A percentile compares a stretch with the other conserved stretches of the same genome.
Conservation (phyloP, 2,329 filamentous ascomycete species). For the Dactylellina leptospora region DNA sequence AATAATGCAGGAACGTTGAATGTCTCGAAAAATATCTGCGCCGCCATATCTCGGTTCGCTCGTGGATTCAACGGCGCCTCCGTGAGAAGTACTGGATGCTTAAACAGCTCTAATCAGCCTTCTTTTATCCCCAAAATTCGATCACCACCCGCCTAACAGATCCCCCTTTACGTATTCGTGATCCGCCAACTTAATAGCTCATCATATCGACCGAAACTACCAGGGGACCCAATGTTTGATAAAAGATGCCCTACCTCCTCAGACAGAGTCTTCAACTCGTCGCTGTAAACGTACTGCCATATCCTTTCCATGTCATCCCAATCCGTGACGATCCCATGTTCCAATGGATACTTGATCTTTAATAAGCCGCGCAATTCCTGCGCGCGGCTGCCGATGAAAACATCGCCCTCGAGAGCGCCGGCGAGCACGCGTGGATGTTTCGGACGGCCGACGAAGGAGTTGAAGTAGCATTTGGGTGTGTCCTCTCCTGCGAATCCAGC, state of each 20-base stretch:
- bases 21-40: constrained; percentile 97
- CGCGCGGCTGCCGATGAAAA: constrained; percentile 93
- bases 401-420: constrained; percentile 94
- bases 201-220: too few relatives aligned
- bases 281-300: constrained; percentile 97
- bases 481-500: constrained; percentile 97
- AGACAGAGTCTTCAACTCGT: constrained; percentile 93
- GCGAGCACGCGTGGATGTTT: constrained; percentile 95
- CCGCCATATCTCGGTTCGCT: constrained; percentile 93
- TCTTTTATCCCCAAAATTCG: constrained; percentile 11
- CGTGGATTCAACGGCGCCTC: constrained; percentile 95
- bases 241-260: constrained; percentile 75
- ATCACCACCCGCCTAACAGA: constrained; percentile 40
- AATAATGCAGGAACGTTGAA: constrained; percentile 98
- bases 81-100: constrained; percentile 95
- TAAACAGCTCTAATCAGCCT: constrained; percentile 51
- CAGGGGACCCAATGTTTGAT: constrained; percentile 2
- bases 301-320: constrained; percentile 99
- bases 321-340: constrained; percentile 98
- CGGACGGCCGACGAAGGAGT: constrained; percentile 93
- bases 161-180: too few relatives aligned
- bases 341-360: constrained; percentile 94
- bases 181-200: too few relatives aligned
- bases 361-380: constrained; percentile 89
- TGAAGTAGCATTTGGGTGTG: constrained; percentile 94